Base-by-base conservation (phyloP, 768 basidiomycete species). In the Lactarius quietus region DNA sequence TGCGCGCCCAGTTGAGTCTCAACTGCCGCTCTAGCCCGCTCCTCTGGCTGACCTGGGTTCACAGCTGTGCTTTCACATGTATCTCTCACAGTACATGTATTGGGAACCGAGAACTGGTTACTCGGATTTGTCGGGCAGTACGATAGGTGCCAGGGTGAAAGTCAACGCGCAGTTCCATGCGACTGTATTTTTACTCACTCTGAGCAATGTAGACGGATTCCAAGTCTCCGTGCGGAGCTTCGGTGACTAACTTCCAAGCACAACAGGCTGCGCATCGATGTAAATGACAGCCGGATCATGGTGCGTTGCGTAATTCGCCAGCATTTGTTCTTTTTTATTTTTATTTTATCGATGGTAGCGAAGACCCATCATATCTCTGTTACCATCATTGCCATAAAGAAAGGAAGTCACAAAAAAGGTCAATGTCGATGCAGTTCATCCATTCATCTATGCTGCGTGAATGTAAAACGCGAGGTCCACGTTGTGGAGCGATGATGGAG, bases 401-500 rank as follows among this genome's bases (percentile, higher is more conserved):
- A 51, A 14, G 48, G 14, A 15, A 51, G 14, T 26, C 6, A 12
- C 23, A 7, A 26, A 45, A n/a, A 45, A 20, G 23, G 8, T 8
- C 33, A 33, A 33, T 8, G 15, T 7, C 6, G 14, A 5, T 51
- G 48, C 48, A 41, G 12, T 51, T 12, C 45, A 48, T 48, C 6
- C 48, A 51, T 51, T 23, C 45, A 48, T 48, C 48, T 51, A 26
- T n/a, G 43, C 43, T 51, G 48, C 48, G 48, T 51, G 48, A 26
- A 14, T 51, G 15, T 28, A 28, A 51, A 51, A 51, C 48, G 48
- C 26, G 26, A 26, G 12, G 26, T 15, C 48, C 48, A 51, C 48
- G 48, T 51, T 51, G 48, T 51, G 48, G 41, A 51, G 48, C 26
- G 48, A 51, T 51, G 48, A 51, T 51, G 48, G 48, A 51, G 48